Percentiles rank a stretch among this genome's conserved stretches.
Evolutionary conservation across 164 flowering plant species (phyloP).

Genomic region (Dillenia turbinata): DNA sequence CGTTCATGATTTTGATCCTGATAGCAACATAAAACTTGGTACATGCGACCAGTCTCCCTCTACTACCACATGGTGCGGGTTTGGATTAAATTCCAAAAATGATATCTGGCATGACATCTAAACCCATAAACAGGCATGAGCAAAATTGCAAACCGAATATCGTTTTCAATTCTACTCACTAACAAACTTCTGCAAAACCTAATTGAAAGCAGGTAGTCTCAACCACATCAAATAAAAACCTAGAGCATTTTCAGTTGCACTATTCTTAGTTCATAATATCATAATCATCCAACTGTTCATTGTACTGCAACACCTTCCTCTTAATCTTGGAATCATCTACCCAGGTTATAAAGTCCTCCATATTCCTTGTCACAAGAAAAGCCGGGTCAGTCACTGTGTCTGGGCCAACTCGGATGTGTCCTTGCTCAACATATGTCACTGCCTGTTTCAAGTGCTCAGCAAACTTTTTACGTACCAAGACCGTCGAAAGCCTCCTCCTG

Average conservation of each 20-base stretch:
- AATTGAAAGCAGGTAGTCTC: no score
- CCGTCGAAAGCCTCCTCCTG: slow-evolving; percentile 75
- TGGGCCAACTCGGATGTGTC: slow-evolving; percentile 90
- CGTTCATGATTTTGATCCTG: no score
- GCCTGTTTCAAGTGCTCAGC: slow-evolving; percentile 88
- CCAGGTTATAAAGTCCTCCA: slow-evolving; percentile 98
- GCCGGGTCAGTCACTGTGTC: slow-evolving; percentile 94
- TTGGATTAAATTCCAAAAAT: no score
- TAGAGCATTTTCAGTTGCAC: neutral
- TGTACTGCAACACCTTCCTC: slow-evolving; percentile 82
- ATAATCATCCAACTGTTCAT: slow-evolving; percentile 82
- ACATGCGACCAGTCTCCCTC: no score
- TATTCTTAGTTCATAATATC: slow-evolving; percentile 56
- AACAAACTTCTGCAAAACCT: no score
- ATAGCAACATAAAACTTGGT: no score
- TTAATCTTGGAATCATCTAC: slow-evolving; percentile 86
- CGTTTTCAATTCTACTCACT: no score
- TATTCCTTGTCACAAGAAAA: slow-evolving; percentile 82
- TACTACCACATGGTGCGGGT: no score
- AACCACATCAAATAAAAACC: no score
- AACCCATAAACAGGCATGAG: no score
- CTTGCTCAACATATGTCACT: slow-evolving; percentile 86
- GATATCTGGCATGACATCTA: no score
- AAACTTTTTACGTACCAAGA: slow-evolving; percentile 65
- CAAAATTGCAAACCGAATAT: no score